phyloP scores from a whole-genome alignment of 1,139 yeast species.

The Groenewaldozyma sp. region DNA sequence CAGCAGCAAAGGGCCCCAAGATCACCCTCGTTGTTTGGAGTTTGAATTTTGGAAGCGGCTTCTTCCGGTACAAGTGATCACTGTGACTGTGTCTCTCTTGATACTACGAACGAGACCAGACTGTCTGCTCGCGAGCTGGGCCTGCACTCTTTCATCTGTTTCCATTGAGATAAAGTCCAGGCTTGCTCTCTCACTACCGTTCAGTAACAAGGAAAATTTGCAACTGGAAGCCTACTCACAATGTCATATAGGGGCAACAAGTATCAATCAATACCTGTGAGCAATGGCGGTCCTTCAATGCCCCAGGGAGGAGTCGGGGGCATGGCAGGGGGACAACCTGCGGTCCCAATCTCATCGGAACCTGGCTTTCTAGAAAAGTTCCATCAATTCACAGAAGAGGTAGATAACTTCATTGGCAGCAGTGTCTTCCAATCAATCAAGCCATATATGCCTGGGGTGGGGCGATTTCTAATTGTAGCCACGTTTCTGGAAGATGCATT shows the following conservation, averaged over 20 bases:
- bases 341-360: neutral
- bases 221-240: too few species aligned
- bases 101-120: too few species aligned
- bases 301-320: neutral
- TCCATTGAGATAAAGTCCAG: too few species aligned
- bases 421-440: conserved; percentile 31
- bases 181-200: too few species aligned
- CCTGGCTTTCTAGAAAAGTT: conserved; percentile 7
- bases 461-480: conserved; percentile 85
- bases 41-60: too few species aligned
- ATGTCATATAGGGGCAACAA: conserved; percentile 6
- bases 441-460: conserved; percentile 60
- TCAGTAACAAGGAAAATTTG: too few species aligned
- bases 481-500: conserved; percentile 88
- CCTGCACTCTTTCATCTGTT: too few species aligned
- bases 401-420: conserved; percentile 28
- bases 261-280: conserved; percentile 4
- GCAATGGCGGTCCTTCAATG: neutral
- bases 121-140: too few species aligned
- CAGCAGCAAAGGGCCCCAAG: too few species aligned
- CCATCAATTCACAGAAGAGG: conserved; percentile 21
- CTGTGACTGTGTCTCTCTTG: too few species aligned
- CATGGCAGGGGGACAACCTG: neutral
- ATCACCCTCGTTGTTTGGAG: too few species aligned
- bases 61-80: too few species aligned